Evolutionary conservation across 257 asterid genomes (phyloP).

Genomic region (Capsicum chinense): DNA sequence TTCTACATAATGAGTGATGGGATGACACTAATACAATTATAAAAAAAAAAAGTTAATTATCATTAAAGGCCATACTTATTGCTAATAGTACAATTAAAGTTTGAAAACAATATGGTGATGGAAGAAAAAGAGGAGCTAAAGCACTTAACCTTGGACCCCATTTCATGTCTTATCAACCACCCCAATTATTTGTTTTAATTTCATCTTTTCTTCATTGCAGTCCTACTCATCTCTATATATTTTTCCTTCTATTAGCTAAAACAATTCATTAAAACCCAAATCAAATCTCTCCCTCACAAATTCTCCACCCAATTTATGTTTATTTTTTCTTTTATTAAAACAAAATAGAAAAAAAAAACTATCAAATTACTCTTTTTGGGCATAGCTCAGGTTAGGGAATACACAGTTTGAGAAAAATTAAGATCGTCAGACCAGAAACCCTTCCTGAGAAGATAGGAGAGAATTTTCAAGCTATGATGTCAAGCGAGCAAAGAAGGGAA

Average conservation of each 20-base stretch:
- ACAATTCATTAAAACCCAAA: slow-evolving; percentile 1
- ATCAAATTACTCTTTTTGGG: background rate
- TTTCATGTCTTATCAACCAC: slow-evolving; percentile 59
- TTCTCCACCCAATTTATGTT: background rate
- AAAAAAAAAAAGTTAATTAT: slow-evolving; percentile 27
- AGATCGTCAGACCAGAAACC: background rate
- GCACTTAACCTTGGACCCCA: slow-evolving; percentile 73
- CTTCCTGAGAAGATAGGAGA: background rate
- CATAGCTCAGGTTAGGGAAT: background rate
- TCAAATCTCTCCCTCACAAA: slow-evolving; percentile 11
- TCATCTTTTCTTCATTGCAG: slow-evolving; percentile 35
- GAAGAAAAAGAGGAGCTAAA: slow-evolving; percentile 63
- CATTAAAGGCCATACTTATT: slow-evolving; percentile 37
- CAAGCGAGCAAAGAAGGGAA: slow-evolving; percentile 49
- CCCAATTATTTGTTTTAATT: slow-evolving; percentile 46
- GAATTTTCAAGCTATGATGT: slow-evolving; percentile 43
- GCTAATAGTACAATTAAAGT: slow-evolving; percentile 64
- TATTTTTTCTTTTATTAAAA: background rate
- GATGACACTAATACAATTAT: slow-evolving; percentile 40
- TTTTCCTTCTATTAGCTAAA: slow-evolving; percentile 21
- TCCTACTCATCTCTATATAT: slow-evolving; percentile 21
- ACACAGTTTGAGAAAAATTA: background rate
- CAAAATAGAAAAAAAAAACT: background rate
- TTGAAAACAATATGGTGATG: slow-evolving; percentile 55
- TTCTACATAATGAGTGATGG: slow-evolving; percentile 56